phyloP scores from a whole-genome alignment of 1,284 basidiomycete species.

The Boletellus deceptivus region DNA sequence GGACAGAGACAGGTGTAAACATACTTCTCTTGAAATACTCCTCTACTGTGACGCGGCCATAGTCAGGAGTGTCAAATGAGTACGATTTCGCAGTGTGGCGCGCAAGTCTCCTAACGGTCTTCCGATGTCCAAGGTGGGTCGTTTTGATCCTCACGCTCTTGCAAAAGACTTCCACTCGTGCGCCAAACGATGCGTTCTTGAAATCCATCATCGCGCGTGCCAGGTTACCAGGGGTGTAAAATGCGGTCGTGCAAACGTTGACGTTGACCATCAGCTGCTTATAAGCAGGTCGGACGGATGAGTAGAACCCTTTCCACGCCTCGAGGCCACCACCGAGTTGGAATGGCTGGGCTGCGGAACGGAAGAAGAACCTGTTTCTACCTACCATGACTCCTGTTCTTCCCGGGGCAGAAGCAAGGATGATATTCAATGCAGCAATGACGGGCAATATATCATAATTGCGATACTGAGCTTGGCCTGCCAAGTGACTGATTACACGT shows the following conservation, averaged over 20 bases:
- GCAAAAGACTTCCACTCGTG: slow-evolving; percentile 54
- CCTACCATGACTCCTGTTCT: slow-evolving; percentile 73
- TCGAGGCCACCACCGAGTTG: slow-evolving; percentile 63
- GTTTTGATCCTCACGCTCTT: slow-evolving; percentile 61
- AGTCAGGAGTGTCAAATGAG: slow-evolving; percentile 58
- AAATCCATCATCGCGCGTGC: slow-evolving; percentile 61
- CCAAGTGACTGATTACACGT: slow-evolving; percentile 49
- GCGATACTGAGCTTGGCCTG: slow-evolving; percentile 57
- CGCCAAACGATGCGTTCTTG: slow-evolving; percentile 51
- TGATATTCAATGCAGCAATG: slow-evolving; percentile 70
- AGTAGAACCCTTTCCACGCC: slow-evolving; percentile 77
- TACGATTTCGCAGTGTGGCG: slow-evolving; percentile 50
- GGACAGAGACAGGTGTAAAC: slow-evolving; percentile 21
- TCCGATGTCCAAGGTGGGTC: slow-evolving; percentile 63
- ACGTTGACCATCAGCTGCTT: slow-evolving; percentile 80
- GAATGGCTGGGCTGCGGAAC: slow-evolving; percentile 42
- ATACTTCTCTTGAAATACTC: slow-evolving; percentile 65
- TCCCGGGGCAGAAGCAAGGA: slow-evolving; percentile 58
- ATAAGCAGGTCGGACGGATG: slow-evolving; percentile 70
- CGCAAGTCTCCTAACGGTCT: slow-evolving; percentile 58
- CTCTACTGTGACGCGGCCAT: slow-evolving; percentile 55
- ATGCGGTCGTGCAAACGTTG: slow-evolving; percentile 79
- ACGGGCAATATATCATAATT: slow-evolving; percentile 65
- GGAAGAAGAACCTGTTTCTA: slow-evolving; percentile 74
- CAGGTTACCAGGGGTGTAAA: slow-evolving; percentile 65